Conservation (phyloP, 257 asterid species). For the Dorcoceras hygrometricum region DNA sequence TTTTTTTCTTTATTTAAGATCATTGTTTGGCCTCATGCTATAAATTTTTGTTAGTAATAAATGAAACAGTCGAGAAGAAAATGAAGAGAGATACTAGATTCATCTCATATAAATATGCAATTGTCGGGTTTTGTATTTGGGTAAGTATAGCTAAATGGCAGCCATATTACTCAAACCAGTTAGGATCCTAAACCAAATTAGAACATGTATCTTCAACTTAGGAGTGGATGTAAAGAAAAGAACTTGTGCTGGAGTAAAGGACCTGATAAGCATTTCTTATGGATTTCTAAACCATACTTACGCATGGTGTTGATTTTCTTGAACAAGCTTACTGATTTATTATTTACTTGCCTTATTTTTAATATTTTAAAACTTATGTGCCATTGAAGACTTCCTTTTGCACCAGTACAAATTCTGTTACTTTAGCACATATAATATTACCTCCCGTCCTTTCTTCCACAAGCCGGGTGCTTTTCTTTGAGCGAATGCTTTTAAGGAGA, state of each 20-base stretch:
- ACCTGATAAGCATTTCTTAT: constrained; percentile 26
- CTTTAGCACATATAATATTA: constrained; percentile 5
- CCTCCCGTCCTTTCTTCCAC: constrained; percentile 18
- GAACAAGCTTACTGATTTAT: neutral
- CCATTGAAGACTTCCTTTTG: neutral
- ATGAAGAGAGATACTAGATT: neutral
- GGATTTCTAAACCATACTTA: constrained; percentile 16
- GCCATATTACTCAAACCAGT: neutral
- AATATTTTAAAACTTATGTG: constrained; percentile 7
- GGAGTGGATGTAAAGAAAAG: constrained; percentile 36
- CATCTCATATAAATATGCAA: neutral
- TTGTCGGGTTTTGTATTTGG: neutral
- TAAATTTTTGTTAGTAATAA: no score
- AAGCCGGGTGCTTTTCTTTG: constrained; percentile 25
- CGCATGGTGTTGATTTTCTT: neutral
- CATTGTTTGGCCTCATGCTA: neutral
- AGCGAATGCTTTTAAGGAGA: constrained; percentile 16
- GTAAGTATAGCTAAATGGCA: neutral
- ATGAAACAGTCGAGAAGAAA: no score
- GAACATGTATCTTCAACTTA: neutral
- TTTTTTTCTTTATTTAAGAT: no score
- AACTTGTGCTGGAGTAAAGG: constrained; percentile 39
- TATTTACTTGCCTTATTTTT: neutral
- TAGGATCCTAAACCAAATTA: neutral
- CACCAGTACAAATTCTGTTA: constrained; percentile 19